Conservation (phyloP, 192 early-diverging fungal species). For the Entomortierella parvispora region DNA sequence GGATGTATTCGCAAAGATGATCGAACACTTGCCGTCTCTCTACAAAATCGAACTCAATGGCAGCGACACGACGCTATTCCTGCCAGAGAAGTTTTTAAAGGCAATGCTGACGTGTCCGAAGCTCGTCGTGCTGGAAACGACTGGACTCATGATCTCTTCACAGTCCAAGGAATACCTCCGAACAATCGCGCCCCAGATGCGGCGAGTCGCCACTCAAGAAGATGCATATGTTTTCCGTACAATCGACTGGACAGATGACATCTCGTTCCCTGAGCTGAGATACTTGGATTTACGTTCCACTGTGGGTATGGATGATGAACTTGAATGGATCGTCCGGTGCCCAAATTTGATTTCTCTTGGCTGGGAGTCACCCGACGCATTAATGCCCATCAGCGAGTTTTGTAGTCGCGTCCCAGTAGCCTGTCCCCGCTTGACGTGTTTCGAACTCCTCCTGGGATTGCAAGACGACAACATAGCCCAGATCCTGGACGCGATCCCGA, state of each 20-base stretch:
- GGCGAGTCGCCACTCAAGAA: constrained; percentile 1
- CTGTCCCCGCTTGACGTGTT: constrained; percentile 18
- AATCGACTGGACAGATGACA: constrained; percentile 2
- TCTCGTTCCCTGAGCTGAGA: constrained; percentile 30
- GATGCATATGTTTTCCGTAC: constrained; percentile 3
- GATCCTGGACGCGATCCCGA: constrained; percentile 19
- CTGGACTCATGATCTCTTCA: background rate
- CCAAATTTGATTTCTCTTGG: constrained; percentile 31
- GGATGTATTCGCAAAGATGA: constrained; percentile 15
- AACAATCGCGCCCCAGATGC: background rate
- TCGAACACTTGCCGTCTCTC: constrained; percentile 10
- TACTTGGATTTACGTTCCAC: constrained; percentile 11
- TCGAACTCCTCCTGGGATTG: constrained; percentile 14
- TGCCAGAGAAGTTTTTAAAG: constrained; percentile 4
- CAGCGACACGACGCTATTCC: background rate
- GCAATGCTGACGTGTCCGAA: constrained; percentile 11
- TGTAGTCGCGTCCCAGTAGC: constrained; percentile 1
- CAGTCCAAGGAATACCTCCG: constrained; percentile 1
- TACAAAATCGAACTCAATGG: constrained; percentile 16
- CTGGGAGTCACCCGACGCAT: background rate
- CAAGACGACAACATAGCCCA: constrained; percentile 3
- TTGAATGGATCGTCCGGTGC: constrained; percentile 33
- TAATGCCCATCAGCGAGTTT: background rate
- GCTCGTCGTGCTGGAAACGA: constrained; percentile 29
- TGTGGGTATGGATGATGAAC: background rate